Evolutionary conservation across 2,329 filamentous ascomycete genomes (phyloP), one percentile per base, ranked within the genome.

Genomic region (Penicillium rolfsii): DNA sequence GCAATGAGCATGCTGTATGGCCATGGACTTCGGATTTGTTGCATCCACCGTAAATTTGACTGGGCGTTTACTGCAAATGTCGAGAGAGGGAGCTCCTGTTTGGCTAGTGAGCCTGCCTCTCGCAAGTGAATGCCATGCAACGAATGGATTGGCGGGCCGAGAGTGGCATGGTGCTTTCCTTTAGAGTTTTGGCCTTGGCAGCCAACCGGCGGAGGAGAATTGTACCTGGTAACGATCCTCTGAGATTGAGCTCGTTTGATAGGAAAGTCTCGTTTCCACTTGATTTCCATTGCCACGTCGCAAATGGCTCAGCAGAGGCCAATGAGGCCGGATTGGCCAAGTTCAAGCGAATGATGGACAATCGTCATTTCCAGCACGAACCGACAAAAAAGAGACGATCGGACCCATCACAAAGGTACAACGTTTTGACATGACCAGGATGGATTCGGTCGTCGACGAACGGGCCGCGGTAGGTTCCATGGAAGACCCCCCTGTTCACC

Each of bases 401-500:
- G 28, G 45, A 55, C 58, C 55, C 60, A 59, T 62, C 55, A 55
- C 54, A 60, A 60, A 50, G 57, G 57, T 43, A 55, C 57, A 45
- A 61, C 59, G 59, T 57, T 45, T 41, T 41, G 40, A 36, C 35
- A 16, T 40, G 35, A 36, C 56, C 43, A 35, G 62, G 59, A 57
- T 38, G 54, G 55, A 53, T 62, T 62, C 55, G 60, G 24, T 58
- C 52, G 41, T 58, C 52, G 41, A 64, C 55, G 55, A 53, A 55
- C 62, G 62, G 62, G 62, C 62, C 62, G 59, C 57, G 36, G 57
- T 49, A 55, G 54, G 53, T 53, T 59, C 55, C 49, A 57, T 12
- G 86, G 84, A 7, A 85, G 22, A 26, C 33, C 38, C 36, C 28
- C 28, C 28, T 50, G 28, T 30, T 50, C 28, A 8, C n/a, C 48